These are phyloP conservation scores for Ustilago esculenta DNA, from an alignment of 1,284 basidiomycete species.

Conservation along the genomic window DNA sequence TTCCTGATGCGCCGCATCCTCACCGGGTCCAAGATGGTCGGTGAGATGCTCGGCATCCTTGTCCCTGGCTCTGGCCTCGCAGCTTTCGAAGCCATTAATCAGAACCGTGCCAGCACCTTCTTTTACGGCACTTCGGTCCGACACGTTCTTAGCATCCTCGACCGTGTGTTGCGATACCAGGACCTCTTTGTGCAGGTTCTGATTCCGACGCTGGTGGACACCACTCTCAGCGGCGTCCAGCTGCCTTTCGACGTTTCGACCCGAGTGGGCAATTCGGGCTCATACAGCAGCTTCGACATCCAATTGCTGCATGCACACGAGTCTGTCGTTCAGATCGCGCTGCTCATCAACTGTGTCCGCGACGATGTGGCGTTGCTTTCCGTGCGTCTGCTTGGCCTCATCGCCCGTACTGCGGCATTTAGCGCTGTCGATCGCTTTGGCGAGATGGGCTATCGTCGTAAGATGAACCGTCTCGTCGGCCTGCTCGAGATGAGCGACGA, in stretches of 20 bases:
- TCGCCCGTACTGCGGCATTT: constrained; percentile 73
- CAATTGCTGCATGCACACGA: constrained; percentile 75
- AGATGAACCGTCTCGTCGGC: constrained; percentile 75
- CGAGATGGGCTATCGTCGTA: constrained; percentile 61
- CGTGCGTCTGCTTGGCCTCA: constrained; percentile 79
- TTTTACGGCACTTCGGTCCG: constrained; percentile 78
- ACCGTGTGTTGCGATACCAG: constrained; percentile 84
- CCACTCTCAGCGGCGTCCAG: constrained; percentile 29
- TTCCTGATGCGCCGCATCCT: constrained; percentile 83
- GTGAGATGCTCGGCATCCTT: constrained; percentile 79
- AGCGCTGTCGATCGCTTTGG: constrained; percentile 72
- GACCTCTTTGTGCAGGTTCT: constrained; percentile 89
- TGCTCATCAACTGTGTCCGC: constrained; percentile 79
- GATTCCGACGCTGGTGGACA: constrained; percentile 78
- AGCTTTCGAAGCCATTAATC: constrained; percentile 71
- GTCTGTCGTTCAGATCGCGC: constrained; percentile 82
- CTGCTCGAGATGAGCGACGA: constrained; percentile 84
- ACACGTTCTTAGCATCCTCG: constrained; percentile 82
- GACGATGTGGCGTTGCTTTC: constrained; percentile 82
- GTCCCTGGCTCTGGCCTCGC: constrained; percentile 55
- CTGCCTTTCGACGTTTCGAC: constrained; percentile 47
- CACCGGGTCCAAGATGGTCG: constrained; percentile 77
- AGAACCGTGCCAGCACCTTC: constrained; percentile 75
- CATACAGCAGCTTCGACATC: constrained; percentile 80
- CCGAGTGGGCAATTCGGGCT: constrained; percentile 62